Percentiles rank a stretch among this genome's conserved stretches.
phyloP scores from a whole-genome alignment of 2,329 filamentous ascomycete genomes.

The Daldinia sp. region DNA sequence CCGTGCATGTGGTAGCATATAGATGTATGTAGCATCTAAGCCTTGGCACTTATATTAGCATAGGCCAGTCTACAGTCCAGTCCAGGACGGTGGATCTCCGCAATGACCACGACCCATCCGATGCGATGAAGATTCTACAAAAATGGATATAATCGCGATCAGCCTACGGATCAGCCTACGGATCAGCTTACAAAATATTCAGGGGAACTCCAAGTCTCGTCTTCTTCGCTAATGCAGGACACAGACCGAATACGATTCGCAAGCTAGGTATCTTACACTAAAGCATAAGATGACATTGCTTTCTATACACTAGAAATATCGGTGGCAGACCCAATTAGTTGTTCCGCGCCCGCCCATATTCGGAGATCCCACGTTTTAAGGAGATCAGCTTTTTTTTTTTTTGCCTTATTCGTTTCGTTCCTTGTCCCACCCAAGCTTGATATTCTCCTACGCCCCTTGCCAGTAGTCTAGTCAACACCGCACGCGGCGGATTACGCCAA shows the following conservation, averaged over 20 bases:
- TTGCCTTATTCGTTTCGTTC: conserved; percentile 28
- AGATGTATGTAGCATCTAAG: not conserved
- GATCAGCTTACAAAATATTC: not conserved
- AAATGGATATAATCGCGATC: not conserved
- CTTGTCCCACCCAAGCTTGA: conserved; percentile 31
- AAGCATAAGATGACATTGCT: conserved; percentile 28
- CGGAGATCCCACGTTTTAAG: conserved; percentile 24
- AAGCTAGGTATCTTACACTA: conserved; percentile 7
- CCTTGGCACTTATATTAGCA: not conserved
- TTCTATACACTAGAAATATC: conserved; percentile 26
- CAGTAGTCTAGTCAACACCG: conserved; percentile 17
- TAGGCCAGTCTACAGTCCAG: not conserved
- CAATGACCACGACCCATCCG: not conserved
- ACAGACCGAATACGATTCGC: not conserved
- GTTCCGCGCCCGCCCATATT: conserved; percentile 14
- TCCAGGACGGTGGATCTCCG: not conserved
- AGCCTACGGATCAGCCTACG: not conserved
- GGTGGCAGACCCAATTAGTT: conserved; percentile 7
- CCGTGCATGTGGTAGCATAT: not conserved
- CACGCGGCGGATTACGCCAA: conserved; percentile 27
- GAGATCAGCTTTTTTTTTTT: conserved; percentile 20
- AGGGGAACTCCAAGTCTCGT: not conserved
- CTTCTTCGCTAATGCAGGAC: not conserved
- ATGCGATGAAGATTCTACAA: not conserved
- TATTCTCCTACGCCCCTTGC: conserved; percentile 24